Evolutionary conservation across 2,329 filamentous ascomycete genomes (phyloP).

Genomic region (Fusarium nematophilum): DNA sequence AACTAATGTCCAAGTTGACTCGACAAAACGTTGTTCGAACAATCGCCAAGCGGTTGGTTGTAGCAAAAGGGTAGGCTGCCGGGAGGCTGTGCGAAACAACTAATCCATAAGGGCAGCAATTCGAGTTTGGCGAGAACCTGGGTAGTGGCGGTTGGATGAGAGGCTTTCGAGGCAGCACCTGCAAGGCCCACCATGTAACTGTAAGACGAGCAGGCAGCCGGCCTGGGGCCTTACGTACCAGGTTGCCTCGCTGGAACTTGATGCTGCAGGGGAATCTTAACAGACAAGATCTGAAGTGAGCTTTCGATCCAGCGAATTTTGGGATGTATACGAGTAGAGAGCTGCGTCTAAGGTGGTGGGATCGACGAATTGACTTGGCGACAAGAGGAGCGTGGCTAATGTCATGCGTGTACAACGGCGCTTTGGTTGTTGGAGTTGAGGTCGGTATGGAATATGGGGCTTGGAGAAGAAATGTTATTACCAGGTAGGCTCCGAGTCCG

Average conservation of each 20-base stretch:
- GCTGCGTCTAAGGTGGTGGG: no score
- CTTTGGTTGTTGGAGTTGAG: neutral
- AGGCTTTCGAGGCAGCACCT: constrained; percentile 21
- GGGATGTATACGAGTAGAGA: neutral
- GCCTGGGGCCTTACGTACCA: no score
- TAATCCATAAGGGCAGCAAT: constrained; percentile 22
- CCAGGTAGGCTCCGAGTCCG: neutral
- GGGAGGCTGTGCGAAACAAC: constrained; percentile 22
- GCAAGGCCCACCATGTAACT: no score
- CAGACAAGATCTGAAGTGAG: no score
- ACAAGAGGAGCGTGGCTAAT: neutral
- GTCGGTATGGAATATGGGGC: neutral
- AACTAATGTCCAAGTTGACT: no score
- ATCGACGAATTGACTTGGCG: neutral
- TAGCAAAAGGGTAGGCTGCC: constrained; percentile 1
- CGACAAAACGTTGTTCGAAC: neutral
- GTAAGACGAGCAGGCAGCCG: constrained; percentile 16
- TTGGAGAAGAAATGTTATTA: neutral
- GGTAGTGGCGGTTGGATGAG: constrained; percentile 18
- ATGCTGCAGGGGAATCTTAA: no score
- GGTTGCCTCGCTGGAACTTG: no score
- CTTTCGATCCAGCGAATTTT: no score
- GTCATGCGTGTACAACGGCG: no score
- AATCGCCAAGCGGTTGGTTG: constrained; percentile 13
- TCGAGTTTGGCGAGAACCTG: constrained; percentile 5